Evolutionary conservation across 495 filamentous ascomycete species (phyloP).

Genomic region (Daldinia vernicosa): DNA sequence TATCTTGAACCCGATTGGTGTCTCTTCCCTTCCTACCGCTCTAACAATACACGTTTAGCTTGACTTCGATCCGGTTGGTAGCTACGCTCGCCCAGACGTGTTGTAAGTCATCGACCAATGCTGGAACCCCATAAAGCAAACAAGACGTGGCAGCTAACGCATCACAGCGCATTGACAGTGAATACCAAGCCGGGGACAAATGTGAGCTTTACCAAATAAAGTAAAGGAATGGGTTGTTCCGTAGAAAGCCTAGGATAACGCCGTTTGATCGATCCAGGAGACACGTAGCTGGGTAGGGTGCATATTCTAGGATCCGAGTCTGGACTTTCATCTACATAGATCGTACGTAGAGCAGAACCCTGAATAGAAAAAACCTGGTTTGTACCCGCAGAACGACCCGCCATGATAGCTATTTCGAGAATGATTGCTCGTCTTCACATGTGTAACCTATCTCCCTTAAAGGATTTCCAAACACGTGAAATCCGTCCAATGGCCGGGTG

Average conservation of each 20-base stretch:
- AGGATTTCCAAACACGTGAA: conserved; percentile 20
- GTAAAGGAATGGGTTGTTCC: neutral
- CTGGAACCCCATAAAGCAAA: neutral
- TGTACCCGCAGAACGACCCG: conserved; percentile 23
- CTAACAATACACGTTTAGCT: conserved; percentile 39
- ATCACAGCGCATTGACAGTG: conserved; percentile 46
- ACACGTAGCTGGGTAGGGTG: conserved; percentile 18
- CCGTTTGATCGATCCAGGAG: conserved; percentile 3
- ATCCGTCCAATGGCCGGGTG: conserved; percentile 23
- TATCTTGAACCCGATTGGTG: neutral
- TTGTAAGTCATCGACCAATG: conserved; percentile 47
- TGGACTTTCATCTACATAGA: conserved; percentile 22
- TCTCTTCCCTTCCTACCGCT: neutral
- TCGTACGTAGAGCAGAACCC: conserved; percentile 22
- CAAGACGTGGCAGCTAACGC: conserved; percentile 13
- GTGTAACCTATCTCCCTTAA: conserved; percentile 5
- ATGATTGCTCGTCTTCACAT: conserved; percentile 25
- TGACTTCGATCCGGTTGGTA: conserved; percentile 56
- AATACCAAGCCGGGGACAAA: conserved; percentile 51
- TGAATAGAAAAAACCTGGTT: conserved; percentile 15
- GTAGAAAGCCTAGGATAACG: neutral
- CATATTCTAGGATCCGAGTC: neutral
- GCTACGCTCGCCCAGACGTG: conserved; percentile 53
- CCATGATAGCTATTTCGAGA: neutral
- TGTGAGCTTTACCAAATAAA: conserved; percentile 42